A percentile compares a stretch with the other conserved stretches of the same genome.
These are phyloP conservation scores for Pseudocercospora musae DNA, from an alignment of 2,329 filamentous ascomycete species.

Conservation along the genomic window DNA sequence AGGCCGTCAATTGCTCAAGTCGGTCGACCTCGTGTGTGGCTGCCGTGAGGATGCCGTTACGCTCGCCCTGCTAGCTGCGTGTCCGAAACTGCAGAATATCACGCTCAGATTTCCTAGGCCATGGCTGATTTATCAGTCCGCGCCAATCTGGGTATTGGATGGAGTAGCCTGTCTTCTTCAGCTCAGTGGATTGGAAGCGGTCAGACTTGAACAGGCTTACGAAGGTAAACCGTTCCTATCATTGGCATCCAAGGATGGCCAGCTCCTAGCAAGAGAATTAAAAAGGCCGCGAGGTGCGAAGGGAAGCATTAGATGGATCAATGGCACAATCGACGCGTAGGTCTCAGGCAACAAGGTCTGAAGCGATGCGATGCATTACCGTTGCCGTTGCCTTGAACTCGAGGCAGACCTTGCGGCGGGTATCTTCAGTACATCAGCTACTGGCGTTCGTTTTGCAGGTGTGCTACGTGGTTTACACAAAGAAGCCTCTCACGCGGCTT, in stretches of 20 bases:
- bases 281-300: slow-evolving; percentile 21
- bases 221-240: slow-evolving; percentile 16
- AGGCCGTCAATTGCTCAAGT: slow-evolving; percentile 25
- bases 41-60: slow-evolving; percentile 32
- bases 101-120: slow-evolving; percentile 26
- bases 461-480: neutral
- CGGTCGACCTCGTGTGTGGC: slow-evolving; percentile 29
- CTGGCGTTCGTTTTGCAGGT: too few species aligned
- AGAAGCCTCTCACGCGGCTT: too few species aligned
- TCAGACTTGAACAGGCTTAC: slow-evolving; percentile 22
- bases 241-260: slow-evolving; percentile 23
- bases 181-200: slow-evolving; percentile 28
- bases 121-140: slow-evolving; percentile 18
- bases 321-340: slow-evolving; percentile 24
- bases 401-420: too few species aligned
- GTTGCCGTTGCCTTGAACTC: too few species aligned
- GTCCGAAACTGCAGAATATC: slow-evolving; percentile 25
- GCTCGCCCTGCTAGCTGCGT: slow-evolving; percentile 30
- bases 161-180: slow-evolving; percentile 28
- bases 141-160: slow-evolving; percentile 29
- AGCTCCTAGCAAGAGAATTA: slow-evolving; percentile 24
- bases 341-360: neutral
- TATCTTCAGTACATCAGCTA: too few species aligned
- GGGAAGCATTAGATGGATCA: slow-evolving; percentile 26
- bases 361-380: too few species aligned